Conservation (phyloP, 345 rosid genomes). For the Camelina hispida region DNA sequence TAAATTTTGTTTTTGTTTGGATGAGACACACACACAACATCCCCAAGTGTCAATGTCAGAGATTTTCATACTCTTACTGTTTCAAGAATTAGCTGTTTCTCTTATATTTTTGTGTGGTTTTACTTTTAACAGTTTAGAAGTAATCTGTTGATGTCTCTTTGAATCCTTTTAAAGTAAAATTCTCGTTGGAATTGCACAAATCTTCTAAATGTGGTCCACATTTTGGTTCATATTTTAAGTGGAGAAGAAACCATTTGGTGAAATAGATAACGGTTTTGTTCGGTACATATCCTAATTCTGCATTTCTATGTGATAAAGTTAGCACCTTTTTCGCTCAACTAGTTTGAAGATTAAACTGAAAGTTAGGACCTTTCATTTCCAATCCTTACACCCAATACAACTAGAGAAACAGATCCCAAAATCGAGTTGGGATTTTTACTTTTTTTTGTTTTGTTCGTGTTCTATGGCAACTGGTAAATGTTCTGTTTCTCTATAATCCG, state of each 20-base stretch:
- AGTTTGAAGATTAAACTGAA: slow-evolving; percentile 29
- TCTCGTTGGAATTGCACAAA: neutral
- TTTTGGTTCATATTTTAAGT: slow-evolving; percentile 3
- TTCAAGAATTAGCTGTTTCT: slow-evolving; percentile 26
- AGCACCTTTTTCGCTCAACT: slow-evolving; percentile 24
- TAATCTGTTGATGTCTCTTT: neutral
- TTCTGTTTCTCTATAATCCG: neutral
- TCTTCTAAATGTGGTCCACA: slow-evolving; percentile 19
- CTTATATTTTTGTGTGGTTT: neutral
- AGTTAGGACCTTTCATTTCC: slow-evolving; percentile 36
- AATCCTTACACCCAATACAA: slow-evolving; percentile 25
- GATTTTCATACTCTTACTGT: slow-evolving; percentile 9
- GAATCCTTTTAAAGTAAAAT: slow-evolving; percentile 6
- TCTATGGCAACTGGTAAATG: slow-evolving; percentile 35
- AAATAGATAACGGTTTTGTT: slow-evolving; percentile 47
- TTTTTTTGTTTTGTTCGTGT: neutral
- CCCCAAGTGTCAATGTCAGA: slow-evolving; percentile 13
- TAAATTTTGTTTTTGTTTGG: slow-evolving; percentile 43
- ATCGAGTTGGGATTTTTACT: neutral
- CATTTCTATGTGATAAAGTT: slow-evolving; percentile 19
- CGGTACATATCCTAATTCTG: slow-evolving; percentile 32
- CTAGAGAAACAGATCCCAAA: slow-evolving; percentile 10
- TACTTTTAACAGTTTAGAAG: neutral
- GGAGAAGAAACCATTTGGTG: slow-evolving; percentile 29
- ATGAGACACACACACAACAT: slow-evolving; percentile 24